phyloP scores from a whole-genome alignment of 345 rosid genomes.

The Salix koriyanagi region DNA sequence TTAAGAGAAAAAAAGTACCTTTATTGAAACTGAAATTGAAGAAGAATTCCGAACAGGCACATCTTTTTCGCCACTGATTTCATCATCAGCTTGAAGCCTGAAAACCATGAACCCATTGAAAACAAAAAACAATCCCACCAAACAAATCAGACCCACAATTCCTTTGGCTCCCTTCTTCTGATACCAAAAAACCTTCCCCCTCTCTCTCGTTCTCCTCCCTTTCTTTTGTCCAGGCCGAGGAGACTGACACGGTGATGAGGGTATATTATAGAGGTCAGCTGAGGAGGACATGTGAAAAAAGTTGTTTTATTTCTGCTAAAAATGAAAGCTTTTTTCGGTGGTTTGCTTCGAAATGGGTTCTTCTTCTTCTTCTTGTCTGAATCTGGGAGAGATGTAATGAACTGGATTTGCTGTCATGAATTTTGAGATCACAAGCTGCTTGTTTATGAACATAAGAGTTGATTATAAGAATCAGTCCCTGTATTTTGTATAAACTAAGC shows the following conservation, averaged over 20 bases:
- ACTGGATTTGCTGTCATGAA: background rate
- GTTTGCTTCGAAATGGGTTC: background rate
- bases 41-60: constrained; percentile 36
- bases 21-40: constrained; percentile 30
- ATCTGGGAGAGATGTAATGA: background rate
- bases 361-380: background rate
- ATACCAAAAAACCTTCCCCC: constrained; percentile 44
- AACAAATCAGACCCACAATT: constrained; percentile 35
- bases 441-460: too few relatives aligned
- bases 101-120: constrained; percentile 72
- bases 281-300: background rate
- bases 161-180: constrained; percentile 44
- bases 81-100: constrained; percentile 48
- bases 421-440: background rate
- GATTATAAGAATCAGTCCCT: background rate
- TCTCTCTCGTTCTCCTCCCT: constrained; percentile 32
- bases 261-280: background rate
- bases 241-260: background rate
- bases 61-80: constrained; percentile 25
- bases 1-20: constrained; percentile 28
- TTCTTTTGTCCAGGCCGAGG: constrained; percentile 32
- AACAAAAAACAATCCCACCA: constrained; percentile 62
- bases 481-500: background rate
- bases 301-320: background rate
- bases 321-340: background rate